A percentile compares a stretch with the other conserved stretches of the same genome.
These are phyloP conservation scores for Candida maltosa DNA, from an alignment of 805 yeast species.

Conservation along the genomic window DNA sequence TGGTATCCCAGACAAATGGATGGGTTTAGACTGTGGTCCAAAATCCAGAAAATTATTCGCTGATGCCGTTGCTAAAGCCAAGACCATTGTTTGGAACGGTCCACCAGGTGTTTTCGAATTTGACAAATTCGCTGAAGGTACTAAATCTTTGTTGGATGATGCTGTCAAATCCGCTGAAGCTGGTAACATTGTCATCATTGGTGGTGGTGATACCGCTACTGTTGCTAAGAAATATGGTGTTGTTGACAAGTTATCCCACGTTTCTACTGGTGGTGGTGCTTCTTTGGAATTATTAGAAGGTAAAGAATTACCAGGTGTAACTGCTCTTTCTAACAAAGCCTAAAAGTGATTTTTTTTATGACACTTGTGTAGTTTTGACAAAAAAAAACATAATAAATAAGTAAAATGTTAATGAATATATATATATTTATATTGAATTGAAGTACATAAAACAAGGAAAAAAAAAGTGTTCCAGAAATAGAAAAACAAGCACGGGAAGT, in stretches of 20 bases:
- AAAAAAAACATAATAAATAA: too few relatives aligned
- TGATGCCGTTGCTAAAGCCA: conserved; percentile 83
- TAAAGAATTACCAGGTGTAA: conserved; percentile 97
- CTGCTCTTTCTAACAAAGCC: conserved; percentile 82
- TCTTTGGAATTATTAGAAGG: conserved; percentile 98
- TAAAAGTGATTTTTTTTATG: too few relatives aligned
- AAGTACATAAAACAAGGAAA: too few relatives aligned
- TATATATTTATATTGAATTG: too few relatives aligned
- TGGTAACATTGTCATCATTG: conserved; percentile 94
- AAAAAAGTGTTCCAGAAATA: too few relatives aligned
- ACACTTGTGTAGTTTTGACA: too few relatives aligned
- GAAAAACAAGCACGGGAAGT: too few relatives aligned
- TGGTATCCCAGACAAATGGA: conserved; percentile 94
- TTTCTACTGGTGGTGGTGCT: conserved; percentile 99
- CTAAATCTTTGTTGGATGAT: conserved; percentile 86
- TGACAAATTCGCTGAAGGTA: conserved; percentile 86
- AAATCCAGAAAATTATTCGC: conserved; percentile 77
- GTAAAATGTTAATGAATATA: too few relatives aligned
- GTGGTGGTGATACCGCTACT: conserved; percentile 99
- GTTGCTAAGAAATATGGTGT: conserved; percentile 98
- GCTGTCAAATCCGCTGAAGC: conserved; percentile 80
- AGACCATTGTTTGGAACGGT: conserved; percentile 99
- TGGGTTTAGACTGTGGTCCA: conserved; percentile 96
- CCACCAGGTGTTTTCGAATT: conserved; percentile 99
- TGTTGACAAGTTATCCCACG: conserved; percentile 94